Percentiles rank a stretch among this genome's conserved stretches.
Conservation (phyloP, 1,284 basidiomycete genomes). For the Cryptococcus neoformans region DNA sequence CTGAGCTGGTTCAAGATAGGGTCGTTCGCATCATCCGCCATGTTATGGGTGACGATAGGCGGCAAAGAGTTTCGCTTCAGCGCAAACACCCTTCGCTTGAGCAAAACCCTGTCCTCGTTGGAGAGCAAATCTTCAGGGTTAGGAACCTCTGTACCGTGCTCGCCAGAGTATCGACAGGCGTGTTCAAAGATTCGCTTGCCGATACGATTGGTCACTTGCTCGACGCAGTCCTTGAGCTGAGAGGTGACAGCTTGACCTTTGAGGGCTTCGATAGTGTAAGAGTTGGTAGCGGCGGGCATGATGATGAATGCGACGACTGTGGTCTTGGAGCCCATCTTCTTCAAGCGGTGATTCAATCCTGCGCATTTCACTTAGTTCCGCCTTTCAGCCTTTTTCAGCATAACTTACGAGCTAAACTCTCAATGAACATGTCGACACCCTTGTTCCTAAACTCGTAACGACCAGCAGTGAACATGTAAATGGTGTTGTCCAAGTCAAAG, state of each 20-base stretch:
- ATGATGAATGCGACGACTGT: conserved; percentile 99
- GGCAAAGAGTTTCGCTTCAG: conserved; percentile 91
- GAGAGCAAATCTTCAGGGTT: conserved; percentile 76
- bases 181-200: conserved; percentile 90
- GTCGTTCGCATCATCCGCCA: conserved; percentile 87
- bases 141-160: conserved; percentile 67
- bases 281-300: conserved; percentile 94
- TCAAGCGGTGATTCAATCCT: conserved; percentile 78
- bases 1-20: conserved; percentile 95
- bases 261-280: conserved; percentile 95
- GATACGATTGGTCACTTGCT: conserved; percentile 89
- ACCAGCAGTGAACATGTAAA: conserved; percentile 99
- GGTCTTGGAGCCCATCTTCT: conserved; percentile 70
- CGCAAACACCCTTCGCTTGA: conserved; percentile 95
- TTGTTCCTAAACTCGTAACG: conserved; percentile 99
- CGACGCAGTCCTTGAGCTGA: conserved; percentile 90
- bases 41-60: conserved; percentile 95
- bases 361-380: not conserved
- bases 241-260: conserved; percentile 98
- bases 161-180: conserved; percentile 84
- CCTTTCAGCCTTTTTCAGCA: not conserved
- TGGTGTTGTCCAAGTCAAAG: conserved; percentile 92
- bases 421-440: conserved; percentile 99
- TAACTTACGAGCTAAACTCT: conserved; percentile 74
- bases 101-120: conserved; percentile 87